Conservation (phyloP, 2,329 filamentous ascomycete genomes). For the Dactylonectria estremocensis region DNA sequence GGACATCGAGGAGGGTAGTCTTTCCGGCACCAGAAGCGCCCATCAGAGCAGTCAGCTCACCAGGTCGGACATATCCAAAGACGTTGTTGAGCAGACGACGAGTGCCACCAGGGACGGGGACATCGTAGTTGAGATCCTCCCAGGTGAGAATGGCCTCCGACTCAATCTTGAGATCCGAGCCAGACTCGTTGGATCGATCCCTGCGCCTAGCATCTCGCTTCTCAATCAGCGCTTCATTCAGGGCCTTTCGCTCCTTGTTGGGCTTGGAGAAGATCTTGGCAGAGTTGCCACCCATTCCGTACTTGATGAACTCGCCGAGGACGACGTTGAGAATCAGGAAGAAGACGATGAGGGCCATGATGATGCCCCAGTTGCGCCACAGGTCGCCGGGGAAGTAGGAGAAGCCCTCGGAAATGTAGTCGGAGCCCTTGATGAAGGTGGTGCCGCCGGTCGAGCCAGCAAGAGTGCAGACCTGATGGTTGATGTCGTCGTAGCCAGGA, state of each 20-base stretch:
- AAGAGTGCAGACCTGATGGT: conserved; percentile 86
- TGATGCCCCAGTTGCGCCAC: conserved; percentile 89
- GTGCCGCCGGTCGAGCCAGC: conserved; percentile 79
- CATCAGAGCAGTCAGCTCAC: conserved; percentile 85
- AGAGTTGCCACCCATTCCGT: conserved; percentile 84
- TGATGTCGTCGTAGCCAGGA: conserved; percentile 77
- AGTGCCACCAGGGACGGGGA: conserved; percentile 71
- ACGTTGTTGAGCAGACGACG: conserved; percentile 70
- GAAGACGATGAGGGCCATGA: conserved; percentile 80
- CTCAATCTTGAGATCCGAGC: conserved; percentile 68
- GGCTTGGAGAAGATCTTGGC: conserved; percentile 84
- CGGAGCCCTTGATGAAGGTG: conserved; percentile 72
- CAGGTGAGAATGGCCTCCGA: conserved; percentile 84
- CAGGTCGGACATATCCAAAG: conserved; percentile 81
- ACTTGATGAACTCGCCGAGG: conserved; percentile 84
- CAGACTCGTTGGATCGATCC: conserved; percentile 61
- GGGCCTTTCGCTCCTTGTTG: conserved; percentile 74
- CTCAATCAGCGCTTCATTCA: conserved; percentile 74
- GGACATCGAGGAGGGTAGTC: conserved; percentile 85
- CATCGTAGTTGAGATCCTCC: conserved; percentile 87
- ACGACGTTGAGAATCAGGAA: conserved; percentile 85
- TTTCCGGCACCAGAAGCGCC: conserved; percentile 90
- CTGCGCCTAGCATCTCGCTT: conserved; percentile 72
- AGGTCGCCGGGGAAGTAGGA: conserved; percentile 77
- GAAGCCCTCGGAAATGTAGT: conserved; percentile 80